Percentiles rank a stretch among this genome's conserved stretches.
These are phyloP conservation scores for Hemerocallis citrina DNA, from an alignment of 106 monocot species.

Conservation along the genomic window DNA sequence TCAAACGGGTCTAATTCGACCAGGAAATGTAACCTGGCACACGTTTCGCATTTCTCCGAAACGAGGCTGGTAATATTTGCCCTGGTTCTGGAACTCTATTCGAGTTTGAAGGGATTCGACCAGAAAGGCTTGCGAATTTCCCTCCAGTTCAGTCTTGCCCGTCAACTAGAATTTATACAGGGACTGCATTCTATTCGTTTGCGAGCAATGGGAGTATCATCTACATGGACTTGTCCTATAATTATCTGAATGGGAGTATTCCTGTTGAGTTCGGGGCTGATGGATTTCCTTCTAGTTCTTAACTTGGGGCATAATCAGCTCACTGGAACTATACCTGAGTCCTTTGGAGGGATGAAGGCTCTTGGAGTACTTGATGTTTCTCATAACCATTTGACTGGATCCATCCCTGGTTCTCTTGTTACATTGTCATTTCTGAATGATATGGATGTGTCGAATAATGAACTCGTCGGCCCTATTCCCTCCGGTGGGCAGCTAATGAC, in stretches of 20 bases:
- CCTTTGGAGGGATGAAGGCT: conserved; percentile 28
- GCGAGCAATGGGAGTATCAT: conserved; percentile 35
- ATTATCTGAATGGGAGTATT: conserved; percentile 43
- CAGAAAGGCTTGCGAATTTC: conserved; percentile 30
- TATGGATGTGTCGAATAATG: conserved; percentile 80
- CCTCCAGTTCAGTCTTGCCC: conserved; percentile 23
- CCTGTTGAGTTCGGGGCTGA: conserved; percentile 47
- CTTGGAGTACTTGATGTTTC: conserved; percentile 58
- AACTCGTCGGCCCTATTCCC: conserved; percentile 66
- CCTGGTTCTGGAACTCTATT: conserved; percentile 29
- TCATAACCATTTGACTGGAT: conserved; percentile 56
- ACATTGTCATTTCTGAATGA: conserved; percentile 39
- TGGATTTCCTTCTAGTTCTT: conserved; percentile 52
- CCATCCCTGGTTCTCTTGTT: conserved; percentile 43
- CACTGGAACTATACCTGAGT: conserved; percentile 47
- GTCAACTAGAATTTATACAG: conserved; percentile 31
- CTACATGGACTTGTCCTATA: conserved; percentile 59
- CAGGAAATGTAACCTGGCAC: conserved; percentile 30
- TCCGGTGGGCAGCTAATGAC: conserved; percentile 65
- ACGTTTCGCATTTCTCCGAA: conserved; percentile 32
- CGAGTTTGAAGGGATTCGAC: conserved; percentile 33
- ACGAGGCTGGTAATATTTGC: conserved; percentile 34
- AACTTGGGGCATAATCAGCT: conserved; percentile 72
- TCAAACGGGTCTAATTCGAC: conserved; percentile 24
- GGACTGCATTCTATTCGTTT: conserved; percentile 20